Evolutionary conservation across 176 grass and related monocot species (phyloP).

Genomic region (Aegilops bicornis): DNA sequence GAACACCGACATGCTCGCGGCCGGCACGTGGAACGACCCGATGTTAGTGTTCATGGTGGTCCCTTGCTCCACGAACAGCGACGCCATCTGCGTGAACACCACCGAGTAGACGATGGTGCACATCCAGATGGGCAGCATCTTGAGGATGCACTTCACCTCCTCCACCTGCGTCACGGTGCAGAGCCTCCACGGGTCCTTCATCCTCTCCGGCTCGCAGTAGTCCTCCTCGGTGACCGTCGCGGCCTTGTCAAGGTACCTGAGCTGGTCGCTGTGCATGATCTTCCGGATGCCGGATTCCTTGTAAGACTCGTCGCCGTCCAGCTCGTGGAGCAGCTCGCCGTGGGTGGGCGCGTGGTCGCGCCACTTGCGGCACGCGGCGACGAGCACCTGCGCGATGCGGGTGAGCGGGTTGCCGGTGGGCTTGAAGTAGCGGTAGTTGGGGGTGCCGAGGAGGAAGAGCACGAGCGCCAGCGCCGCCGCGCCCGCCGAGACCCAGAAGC

Average conservation of each 20-base stretch:
- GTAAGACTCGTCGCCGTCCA: constrained; percentile 38
- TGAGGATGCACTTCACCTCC: constrained; percentile 78
- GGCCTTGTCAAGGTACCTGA: constrained; percentile 78
- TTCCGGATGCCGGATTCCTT: constrained; percentile 45
- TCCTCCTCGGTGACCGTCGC: constrained; percentile 53
- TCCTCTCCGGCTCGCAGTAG: constrained; percentile 9
- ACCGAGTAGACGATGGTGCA: constrained; percentile 91
- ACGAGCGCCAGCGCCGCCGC: constrained; percentile 53
- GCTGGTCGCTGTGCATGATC: constrained; percentile 63
- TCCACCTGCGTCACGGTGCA: constrained; percentile 93
- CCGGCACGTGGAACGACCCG: constrained; percentile 64
- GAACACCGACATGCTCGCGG: constrained; percentile 89
- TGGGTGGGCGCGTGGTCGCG: constrained; percentile 26
- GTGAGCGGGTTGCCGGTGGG: constrained; percentile 74
- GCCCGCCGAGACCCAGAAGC: constrained; percentile 73
- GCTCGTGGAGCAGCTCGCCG: constrained; percentile 54
- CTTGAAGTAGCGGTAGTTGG: constrained; percentile 70
- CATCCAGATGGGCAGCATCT: constrained; percentile 86
- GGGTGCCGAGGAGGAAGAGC: constrained; percentile 74
- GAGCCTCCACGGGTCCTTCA: constrained; percentile 42
- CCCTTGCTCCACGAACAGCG: constrained; percentile 88
- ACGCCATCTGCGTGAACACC: constrained; percentile 92
- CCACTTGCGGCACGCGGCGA: constrained; percentile 62
- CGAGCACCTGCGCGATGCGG: constrained; percentile 69
- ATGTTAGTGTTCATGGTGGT: constrained; percentile 64